phyloP scores from a whole-genome alignment of 176 grass and related monocot genomes.

The Pontederia crassipes region DNA sequence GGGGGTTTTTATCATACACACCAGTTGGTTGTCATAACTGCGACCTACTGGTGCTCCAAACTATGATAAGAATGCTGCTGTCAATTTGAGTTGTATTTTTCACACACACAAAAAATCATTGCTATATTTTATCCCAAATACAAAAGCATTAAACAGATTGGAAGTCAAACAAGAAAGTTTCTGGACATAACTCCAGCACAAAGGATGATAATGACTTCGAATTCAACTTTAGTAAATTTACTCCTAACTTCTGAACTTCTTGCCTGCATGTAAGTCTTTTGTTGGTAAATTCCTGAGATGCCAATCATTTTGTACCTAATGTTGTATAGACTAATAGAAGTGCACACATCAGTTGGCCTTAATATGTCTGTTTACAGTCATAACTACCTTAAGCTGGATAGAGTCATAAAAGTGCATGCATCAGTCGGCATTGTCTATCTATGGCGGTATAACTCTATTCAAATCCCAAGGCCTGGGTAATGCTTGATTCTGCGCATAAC shows the following conservation, averaged over 20 bases:
- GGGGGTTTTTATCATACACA: slow-evolving; percentile 32
- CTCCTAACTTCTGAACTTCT: no score
- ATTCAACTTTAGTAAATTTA: background rate
- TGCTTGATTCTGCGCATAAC: no score
- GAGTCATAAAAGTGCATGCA: no score
- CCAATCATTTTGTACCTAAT: slow-evolving; percentile 69
- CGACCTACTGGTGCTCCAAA: slow-evolving; percentile 39
- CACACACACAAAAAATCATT: slow-evolving; percentile 23
- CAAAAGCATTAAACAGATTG: background rate
- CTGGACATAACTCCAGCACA: slow-evolving; percentile 65
- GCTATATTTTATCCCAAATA: slow-evolving; percentile 7
- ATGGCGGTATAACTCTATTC: no score
- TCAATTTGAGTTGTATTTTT: slow-evolving; percentile 27
- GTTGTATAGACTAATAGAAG: slow-evolving; percentile 36
- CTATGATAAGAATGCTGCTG: slow-evolving; percentile 31
- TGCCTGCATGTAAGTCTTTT: slow-evolving; percentile 37
- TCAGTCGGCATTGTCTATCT: no score
- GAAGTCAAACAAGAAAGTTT: slow-evolving; percentile 37
- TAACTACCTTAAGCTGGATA: slow-evolving; percentile 15
- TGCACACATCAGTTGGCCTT: background rate
- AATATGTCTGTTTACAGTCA: background rate
- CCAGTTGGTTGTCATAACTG: slow-evolving; percentile 36
- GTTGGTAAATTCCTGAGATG: slow-evolving; percentile 60
- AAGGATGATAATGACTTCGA: slow-evolving; percentile 51
- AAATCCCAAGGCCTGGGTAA: no score